phyloP scores from a whole-genome alignment of 306 rosid genomes.

The Albizia julibrissin region DNA sequence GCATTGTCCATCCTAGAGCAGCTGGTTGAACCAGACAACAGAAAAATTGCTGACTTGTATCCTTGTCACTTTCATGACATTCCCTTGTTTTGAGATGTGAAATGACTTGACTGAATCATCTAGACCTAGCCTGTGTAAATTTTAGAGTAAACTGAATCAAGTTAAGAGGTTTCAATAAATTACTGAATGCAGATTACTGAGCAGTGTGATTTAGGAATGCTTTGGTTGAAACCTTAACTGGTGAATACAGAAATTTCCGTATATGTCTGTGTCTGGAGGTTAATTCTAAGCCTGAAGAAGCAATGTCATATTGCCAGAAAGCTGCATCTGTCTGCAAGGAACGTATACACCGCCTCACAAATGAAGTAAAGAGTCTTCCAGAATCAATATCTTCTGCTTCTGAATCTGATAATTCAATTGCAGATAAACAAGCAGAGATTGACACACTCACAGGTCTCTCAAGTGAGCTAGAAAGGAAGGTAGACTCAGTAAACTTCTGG shows the following conservation, averaged over 20 bases:
- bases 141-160: conserved; percentile 5
- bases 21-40: conserved; percentile 82
- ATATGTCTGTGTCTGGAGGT: conserved; percentile 89
- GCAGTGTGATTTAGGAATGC: conserved; percentile 8
- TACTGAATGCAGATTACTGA: conserved; percentile 19
- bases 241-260: conserved; percentile 71
- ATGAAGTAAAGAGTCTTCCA: conserved; percentile 55
- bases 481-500: conserved; percentile 21
- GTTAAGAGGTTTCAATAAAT: conserved; percentile 9
- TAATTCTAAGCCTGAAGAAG: conserved; percentile 79
- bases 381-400: conserved; percentile 51
- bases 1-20: conserved; percentile 77
- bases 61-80: conserved; percentile 45
- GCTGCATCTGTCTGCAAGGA: conserved; percentile 85
- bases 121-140: conserved; percentile 14
- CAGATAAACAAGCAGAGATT: conserved; percentile 78
- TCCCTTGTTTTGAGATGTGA: conserved; percentile 16
- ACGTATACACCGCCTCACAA: conserved; percentile 59
- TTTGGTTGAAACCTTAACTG: conserved; percentile 52
- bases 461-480: conserved; percentile 93
- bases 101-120: conserved; percentile 18
- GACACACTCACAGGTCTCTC: conserved; percentile 75
- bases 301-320: conserved; percentile 70
- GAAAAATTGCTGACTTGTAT: conserved; percentile 92
- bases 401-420: conserved; percentile 40